Conservation (phyloP, 495 filamentous ascomycete species). For the Hyaloscypha variabilis region DNA sequence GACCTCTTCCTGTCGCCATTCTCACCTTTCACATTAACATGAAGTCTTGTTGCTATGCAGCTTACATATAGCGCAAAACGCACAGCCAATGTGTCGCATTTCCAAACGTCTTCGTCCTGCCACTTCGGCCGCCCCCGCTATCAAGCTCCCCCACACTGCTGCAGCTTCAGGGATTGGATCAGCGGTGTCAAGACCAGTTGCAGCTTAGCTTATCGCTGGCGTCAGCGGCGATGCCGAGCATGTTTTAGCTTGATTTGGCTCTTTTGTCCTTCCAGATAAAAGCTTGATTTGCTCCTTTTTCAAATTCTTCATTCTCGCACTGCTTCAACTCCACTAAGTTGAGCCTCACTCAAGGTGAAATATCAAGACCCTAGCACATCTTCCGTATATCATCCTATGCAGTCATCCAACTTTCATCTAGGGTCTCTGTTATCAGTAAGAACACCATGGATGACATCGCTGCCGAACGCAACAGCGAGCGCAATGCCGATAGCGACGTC, state of each 20-base stretch:
- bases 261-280: neutral
- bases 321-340: neutral
- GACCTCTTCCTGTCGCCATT: neutral
- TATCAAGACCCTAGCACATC: no score
- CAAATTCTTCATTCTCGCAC: neutral
- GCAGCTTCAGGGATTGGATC: neutral
- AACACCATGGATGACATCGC: slow-evolving; percentile 3
- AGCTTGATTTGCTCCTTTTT: neutral
- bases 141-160: neutral
- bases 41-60: neutral
- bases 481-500: slow-evolving; percentile 39
- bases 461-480: slow-evolving; percentile 4
- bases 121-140: neutral
- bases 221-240: neutral
- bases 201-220: neutral
- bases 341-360: neutral
- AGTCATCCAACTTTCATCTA: neutral
- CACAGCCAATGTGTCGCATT: no score
- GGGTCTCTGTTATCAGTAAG: neutral
- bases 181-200: neutral
- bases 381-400: no score
- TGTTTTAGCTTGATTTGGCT: neutral
- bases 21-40: neutral
- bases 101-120: no score
- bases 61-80: neutral